Conservation (phyloP, 2,329 filamentous ascomycete species). For the Fusarium annulatum region DNA sequence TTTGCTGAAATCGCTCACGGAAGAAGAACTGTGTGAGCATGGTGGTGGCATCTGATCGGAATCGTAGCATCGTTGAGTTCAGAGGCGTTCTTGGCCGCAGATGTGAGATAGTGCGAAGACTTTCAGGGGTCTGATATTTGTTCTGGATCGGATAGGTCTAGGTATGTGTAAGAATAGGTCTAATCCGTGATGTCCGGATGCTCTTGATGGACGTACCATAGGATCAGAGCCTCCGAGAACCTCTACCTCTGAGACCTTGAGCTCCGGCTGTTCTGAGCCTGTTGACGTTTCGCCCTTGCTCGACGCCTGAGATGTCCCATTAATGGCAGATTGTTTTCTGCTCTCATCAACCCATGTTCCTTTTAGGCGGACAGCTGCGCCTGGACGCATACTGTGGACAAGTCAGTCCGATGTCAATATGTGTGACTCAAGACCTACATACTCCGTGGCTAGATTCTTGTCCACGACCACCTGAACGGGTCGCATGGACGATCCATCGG, state of each 20-base stretch:
- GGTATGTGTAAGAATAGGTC: constrained; percentile 8
- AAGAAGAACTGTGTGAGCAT: constrained; percentile 81
- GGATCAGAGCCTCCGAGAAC: constrained; percentile 83
- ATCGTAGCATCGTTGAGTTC: constrained; percentile 81
- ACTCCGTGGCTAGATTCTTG: constrained; percentile 78
- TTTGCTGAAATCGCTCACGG: constrained; percentile 77
- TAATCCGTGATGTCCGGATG: not conserved
- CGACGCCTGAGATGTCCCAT: not conserved
- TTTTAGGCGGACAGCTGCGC: constrained; percentile 79
- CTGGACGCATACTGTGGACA: constrained; percentile 76
- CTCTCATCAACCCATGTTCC: constrained; percentile 73
- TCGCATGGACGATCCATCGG: constrained; percentile 85
- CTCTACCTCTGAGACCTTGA: constrained; percentile 76
- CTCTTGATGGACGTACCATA: constrained; percentile 66
- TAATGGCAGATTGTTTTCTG: not conserved
- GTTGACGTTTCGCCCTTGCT: constrained; percentile 2
- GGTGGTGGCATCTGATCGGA: constrained; percentile 83
- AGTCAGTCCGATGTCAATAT: constrained; percentile 43
- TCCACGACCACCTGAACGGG: constrained; percentile 84
- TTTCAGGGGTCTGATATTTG: constrained; percentile 93
- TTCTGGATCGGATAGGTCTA: constrained; percentile 95
- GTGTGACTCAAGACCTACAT: constrained; percentile 50
- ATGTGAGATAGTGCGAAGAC: constrained; percentile 87
- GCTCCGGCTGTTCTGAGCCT: constrained; percentile 60
- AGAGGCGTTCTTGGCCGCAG: constrained; percentile 83